These are phyloP conservation scores for Alternaria triticimaculans DNA, from an alignment of 2,329 filamentous ascomycete species.

Conservation along the genomic window DNA sequence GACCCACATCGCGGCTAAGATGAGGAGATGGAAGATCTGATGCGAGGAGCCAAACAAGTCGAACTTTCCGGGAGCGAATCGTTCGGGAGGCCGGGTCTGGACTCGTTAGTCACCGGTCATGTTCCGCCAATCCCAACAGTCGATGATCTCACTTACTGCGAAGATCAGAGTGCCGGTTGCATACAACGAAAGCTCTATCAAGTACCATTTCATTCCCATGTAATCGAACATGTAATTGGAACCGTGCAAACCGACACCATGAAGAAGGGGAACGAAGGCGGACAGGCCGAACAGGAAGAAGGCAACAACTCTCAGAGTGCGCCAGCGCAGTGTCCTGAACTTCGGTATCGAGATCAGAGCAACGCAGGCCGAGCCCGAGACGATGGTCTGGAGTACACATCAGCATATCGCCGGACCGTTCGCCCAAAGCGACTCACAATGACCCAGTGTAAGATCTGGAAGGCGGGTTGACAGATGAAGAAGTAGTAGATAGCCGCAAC, in stretches of 20 bases:
- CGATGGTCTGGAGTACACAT: background rate
- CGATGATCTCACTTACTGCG: background rate
- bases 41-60: background rate
- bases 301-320: background rate
- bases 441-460: background rate
- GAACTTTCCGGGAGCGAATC: background rate
- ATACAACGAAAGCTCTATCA: background rate
- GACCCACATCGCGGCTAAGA: background rate
- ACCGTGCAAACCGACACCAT: background rate
- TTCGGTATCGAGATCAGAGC: background rate
- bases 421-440: background rate
- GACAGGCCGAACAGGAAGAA: background rate
- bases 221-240: background rate
- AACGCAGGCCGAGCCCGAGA: background rate
- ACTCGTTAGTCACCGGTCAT: fast-evolving
- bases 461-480: background rate
- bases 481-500: background rate
- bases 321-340: background rate
- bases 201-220: background rate
- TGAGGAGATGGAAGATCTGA: background rate
- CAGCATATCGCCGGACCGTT: fast-evolving
- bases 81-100: background rate
- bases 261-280: background rate
- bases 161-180: background rate
- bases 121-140: fast-evolving